Evolutionary conservation across 495 filamentous ascomycete species (phyloP).

Genomic region (Pyronema domesticum): DNA sequence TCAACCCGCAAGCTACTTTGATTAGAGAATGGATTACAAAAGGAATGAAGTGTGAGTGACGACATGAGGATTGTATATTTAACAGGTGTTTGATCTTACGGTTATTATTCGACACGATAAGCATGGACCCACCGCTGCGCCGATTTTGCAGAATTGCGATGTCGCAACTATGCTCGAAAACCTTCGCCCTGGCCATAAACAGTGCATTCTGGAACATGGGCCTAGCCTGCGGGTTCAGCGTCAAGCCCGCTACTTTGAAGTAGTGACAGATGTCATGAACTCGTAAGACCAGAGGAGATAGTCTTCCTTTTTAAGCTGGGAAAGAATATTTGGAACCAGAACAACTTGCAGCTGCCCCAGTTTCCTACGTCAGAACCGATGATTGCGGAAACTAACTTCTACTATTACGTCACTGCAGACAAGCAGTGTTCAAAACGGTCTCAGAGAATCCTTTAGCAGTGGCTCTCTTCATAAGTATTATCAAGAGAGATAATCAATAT

Average conservation of each 20-base stretch:
- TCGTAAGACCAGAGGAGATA: constrained; percentile 60
- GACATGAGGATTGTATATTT: background rate
- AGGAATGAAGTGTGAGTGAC: background rate
- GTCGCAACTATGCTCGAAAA: constrained; percentile 11
- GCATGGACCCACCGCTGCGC: background rate
- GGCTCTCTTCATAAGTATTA: constrained; percentile 59
- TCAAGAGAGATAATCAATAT: constrained; percentile 44
- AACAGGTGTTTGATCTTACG: background rate
- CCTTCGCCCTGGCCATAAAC: constrained; percentile 17
- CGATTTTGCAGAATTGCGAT: constrained; percentile 13
- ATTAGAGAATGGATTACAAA: no score
- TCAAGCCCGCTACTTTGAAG: constrained; percentile 70
- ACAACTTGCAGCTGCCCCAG: constrained; percentile 31
- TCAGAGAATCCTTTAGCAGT: constrained; percentile 59
- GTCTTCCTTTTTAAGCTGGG: constrained; percentile 32
- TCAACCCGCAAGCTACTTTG: background rate
- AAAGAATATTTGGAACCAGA: constrained; percentile 21
- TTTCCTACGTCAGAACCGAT: constrained; percentile 42
- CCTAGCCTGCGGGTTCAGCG: constrained; percentile 58
- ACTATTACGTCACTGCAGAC: constrained; percentile 61
- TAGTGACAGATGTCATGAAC: constrained; percentile 72
- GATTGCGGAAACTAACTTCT: constrained; percentile 48
- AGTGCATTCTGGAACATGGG: constrained; percentile 59
- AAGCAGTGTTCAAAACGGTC: constrained; percentile 76
- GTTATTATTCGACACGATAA: background rate